These are phyloP conservation scores for Clavispora fructus DNA, from an alignment of 805 yeast species.

Conservation along the genomic window DNA sequence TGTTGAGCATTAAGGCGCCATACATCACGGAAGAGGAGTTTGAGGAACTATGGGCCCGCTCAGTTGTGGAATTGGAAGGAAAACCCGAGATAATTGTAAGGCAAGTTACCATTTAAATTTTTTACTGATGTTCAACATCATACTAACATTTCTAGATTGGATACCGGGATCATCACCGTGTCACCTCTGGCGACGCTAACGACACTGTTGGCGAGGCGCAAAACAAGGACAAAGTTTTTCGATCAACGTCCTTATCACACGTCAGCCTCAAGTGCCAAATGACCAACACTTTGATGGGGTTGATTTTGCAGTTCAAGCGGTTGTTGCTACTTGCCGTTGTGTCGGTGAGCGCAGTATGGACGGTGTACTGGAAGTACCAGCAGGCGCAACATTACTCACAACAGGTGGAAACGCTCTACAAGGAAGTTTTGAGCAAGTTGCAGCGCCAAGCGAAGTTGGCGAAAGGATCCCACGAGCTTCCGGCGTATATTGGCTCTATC, in stretches of 20 bases:
- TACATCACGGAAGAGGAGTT: conserved; percentile 57
- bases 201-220: conserved; percentile 34
- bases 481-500: conserved; percentile 57
- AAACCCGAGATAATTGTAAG: conserved; percentile 74
- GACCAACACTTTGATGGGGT: conserved; percentile 45
- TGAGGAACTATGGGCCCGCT: conserved; percentile 67
- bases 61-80: conserved; percentile 52
- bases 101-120: conserved; percentile 46
- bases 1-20: conserved; percentile 42
- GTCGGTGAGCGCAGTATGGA: conserved; percentile 2
- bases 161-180: conserved; percentile 13
- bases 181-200: conserved; percentile 29
- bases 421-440: conserved; percentile 46
- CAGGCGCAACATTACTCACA: conserved; percentile 33
- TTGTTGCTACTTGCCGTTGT: conserved; percentile 12
- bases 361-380: conserved; percentile 29
- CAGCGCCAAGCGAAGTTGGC: conserved; percentile 40
- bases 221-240: conserved; percentile 52
- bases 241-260: conserved; percentile 67
- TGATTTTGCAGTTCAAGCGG: conserved; percentile 22
- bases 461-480: conserved; percentile 20
- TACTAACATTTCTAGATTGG: conserved; percentile 28
- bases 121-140: background rate
- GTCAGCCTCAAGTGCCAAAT: conserved; percentile 52
- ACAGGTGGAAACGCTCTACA: conserved; percentile 41